A percentile compares a stretch with the other conserved stretches of the same genome.
These are phyloP conservation scores for Neofusicoccum umdonicola DNA, from an alignment of 2,329 filamentous ascomycete genomes.

Conservation along the genomic window DNA sequence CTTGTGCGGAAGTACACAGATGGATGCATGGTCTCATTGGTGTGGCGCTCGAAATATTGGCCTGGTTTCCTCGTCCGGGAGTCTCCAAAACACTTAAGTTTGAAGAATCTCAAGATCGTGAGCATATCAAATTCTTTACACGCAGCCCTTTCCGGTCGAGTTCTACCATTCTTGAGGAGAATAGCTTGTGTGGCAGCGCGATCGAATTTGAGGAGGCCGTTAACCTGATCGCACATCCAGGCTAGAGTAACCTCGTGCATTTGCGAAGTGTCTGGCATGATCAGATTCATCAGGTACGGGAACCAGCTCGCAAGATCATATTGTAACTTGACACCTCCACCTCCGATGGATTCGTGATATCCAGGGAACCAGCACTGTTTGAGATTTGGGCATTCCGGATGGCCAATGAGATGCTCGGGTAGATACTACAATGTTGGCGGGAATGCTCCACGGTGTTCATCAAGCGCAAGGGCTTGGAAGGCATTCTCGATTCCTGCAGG, in stretches of 20 bases:
- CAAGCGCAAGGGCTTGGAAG: slow-evolving; percentile 56
- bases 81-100: too few species aligned
- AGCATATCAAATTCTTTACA: too few species aligned
- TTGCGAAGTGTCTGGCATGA: slow-evolving; percentile 18
- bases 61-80: too few species aligned
- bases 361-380: slow-evolving; percentile 59
- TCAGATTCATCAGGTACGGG: too few species aligned
- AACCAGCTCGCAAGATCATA: too few species aligned
- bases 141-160: too few species aligned
- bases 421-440: slow-evolving; percentile 54
- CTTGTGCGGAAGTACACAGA: too few species aligned
- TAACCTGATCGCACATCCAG: slow-evolving; percentile 38
- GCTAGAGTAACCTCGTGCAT: slow-evolving; percentile 39
- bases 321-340: slow-evolving; percentile 35
- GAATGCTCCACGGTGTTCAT: slow-evolving; percentile 53
- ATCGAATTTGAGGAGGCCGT: slow-evolving; percentile 6
- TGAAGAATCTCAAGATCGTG: too few species aligned
- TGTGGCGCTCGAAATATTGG: too few species aligned
- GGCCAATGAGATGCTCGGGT: neutral
- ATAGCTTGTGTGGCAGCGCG: too few species aligned
- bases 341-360: slow-evolving; percentile 53
- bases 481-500: slow-evolving; percentile 46
- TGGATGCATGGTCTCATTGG: too few species aligned
- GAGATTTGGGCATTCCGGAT: slow-evolving; percentile 26
- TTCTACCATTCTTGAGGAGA: too few species aligned